Conservation (phyloP, 2,329 filamentous ascomycete species). For the Xylaria sp. region DNA sequence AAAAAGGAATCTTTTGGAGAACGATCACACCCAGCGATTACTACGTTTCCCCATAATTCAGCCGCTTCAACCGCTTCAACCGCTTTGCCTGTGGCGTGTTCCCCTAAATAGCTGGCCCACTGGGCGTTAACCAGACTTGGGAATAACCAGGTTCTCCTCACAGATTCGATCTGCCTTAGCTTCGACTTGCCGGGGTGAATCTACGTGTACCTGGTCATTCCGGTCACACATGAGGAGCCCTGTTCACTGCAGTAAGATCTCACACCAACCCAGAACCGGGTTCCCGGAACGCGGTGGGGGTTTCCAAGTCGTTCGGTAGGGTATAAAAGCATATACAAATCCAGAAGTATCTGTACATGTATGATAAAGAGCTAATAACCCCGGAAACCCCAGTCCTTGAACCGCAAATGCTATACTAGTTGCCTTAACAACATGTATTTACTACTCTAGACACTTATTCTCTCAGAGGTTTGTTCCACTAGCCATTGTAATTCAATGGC, state of each 20-base stretch:
- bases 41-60: constrained; percentile 22
- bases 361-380: not conserved
- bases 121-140: constrained; percentile 23
- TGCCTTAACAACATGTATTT: not conserved
- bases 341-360: not conserved
- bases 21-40: constrained; percentile 10
- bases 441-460: not conserved
- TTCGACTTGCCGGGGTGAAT: constrained; percentile 24
- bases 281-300: constrained; percentile 9
- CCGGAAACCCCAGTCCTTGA: too few relatives aligned
- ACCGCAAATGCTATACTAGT: not conserved
- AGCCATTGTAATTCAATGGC: not conserved
- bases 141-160: constrained; percentile 38
- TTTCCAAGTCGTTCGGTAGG: not conserved
- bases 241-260: constrained; percentile 11
- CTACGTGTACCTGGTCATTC: not conserved
- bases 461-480: not conserved
- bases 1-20: constrained; percentile 9
- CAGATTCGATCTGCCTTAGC: constrained; percentile 28
- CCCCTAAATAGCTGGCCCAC: constrained; percentile 10
- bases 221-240: constrained; percentile 9
- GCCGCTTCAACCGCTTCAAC: constrained; percentile 27
- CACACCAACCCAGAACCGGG: constrained; percentile 19
- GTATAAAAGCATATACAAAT: not conserved
- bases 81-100: constrained; percentile 4